phyloP scores from a whole-genome alignment of 75 land plant species.

The Cryptomeria japonica region DNA sequence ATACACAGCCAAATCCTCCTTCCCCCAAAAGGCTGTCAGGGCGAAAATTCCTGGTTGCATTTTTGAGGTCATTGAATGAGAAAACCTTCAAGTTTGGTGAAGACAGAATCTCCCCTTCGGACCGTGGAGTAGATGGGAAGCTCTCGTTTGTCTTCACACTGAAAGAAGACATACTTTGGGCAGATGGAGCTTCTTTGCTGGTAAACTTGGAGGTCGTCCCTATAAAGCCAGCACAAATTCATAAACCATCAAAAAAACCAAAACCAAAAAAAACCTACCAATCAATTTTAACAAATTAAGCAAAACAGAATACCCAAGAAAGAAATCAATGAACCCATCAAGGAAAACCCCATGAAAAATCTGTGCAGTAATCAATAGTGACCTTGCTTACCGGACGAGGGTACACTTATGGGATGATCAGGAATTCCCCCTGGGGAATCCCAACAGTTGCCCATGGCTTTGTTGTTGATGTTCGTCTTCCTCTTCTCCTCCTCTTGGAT shows the following conservation, averaged over 20 bases:
- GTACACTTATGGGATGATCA: background rate
- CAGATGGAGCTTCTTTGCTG: constrained; percentile 11
- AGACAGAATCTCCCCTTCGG: constrained; percentile 20
- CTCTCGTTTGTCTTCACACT: constrained; percentile 7
- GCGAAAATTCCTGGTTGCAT: constrained; percentile 42
- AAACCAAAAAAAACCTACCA: background rate
- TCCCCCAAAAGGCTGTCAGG: constrained; percentile 41
- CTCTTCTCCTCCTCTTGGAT: background rate
- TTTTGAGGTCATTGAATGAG: constrained; percentile 30
- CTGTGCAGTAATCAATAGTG: background rate
- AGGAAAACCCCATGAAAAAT: background rate
- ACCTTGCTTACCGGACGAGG: constrained; percentile 1
- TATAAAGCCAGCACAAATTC: background rate
- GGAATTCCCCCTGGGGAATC: constrained; percentile 25
- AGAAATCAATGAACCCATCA: background rate
- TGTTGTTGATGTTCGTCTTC: background rate
- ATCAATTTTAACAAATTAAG: background rate
- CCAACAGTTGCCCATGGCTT: constrained; percentile 38
- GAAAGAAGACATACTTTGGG: constrained; percentile 10
- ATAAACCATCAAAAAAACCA: background rate
- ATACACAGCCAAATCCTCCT: constrained; percentile 43
- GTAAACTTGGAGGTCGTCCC: constrained; percentile 9
- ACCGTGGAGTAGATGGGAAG: constrained; percentile 14
- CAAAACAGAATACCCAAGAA: background rate
- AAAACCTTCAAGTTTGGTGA: constrained; percentile 27